These are phyloP conservation scores for Penicillium maclennaniae DNA, from an alignment of 495 filamentous ascomycete genomes.

Conservation along the genomic window DNA sequence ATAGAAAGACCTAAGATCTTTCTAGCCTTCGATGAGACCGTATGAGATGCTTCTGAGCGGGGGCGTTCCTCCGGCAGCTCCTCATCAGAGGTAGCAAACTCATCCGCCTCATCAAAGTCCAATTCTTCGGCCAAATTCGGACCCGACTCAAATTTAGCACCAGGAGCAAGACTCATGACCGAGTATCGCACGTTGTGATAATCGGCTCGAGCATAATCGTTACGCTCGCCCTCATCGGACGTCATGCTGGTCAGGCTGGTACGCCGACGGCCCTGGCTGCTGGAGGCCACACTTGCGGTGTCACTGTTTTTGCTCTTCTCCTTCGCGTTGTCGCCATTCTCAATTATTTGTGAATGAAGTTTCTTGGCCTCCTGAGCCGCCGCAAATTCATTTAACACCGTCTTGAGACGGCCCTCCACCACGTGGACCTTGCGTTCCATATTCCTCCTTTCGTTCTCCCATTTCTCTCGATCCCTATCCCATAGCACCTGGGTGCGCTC, in stretches of 20 bases:
- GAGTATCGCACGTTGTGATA: conserved; percentile 59
- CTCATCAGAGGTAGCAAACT: conserved; percentile 44
- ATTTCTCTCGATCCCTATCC: conserved; percentile 75
- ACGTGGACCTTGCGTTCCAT: conserved; percentile 82
- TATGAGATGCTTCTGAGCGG: conserved; percentile 38
- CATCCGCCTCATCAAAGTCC: conserved; percentile 74
- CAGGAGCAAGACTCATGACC: conserved; percentile 49
- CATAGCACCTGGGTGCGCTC: conserved; percentile 70
- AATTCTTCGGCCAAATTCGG: conserved; percentile 87
- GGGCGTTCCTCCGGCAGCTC: conserved; percentile 48
- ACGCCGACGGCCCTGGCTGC: conserved; percentile 59
- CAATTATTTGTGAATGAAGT: conserved; percentile 22
- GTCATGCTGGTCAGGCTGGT: conserved; percentile 61
- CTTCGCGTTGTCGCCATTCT: conserved; percentile 24
- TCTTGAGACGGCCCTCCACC: conserved; percentile 78
- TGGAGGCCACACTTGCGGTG: conserved; percentile 68
- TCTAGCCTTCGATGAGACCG: conserved; percentile 44
- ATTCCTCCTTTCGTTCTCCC: conserved; percentile 75
- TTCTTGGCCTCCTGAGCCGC: conserved; percentile 59
- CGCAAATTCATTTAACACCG: conserved; percentile 77
- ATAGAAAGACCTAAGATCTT: conserved; percentile 48
- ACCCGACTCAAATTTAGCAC: conserved; percentile 53
- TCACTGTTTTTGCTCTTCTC: conserved; percentile 60
- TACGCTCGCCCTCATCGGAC: conserved; percentile 50
- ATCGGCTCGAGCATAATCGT: conserved; percentile 16